A percentile compares a stretch with the other conserved stretches of the same genome.
phyloP scores from a whole-genome alignment of 768 basidiomycete genomes.

The Tricholoma saponaceum region DNA sequence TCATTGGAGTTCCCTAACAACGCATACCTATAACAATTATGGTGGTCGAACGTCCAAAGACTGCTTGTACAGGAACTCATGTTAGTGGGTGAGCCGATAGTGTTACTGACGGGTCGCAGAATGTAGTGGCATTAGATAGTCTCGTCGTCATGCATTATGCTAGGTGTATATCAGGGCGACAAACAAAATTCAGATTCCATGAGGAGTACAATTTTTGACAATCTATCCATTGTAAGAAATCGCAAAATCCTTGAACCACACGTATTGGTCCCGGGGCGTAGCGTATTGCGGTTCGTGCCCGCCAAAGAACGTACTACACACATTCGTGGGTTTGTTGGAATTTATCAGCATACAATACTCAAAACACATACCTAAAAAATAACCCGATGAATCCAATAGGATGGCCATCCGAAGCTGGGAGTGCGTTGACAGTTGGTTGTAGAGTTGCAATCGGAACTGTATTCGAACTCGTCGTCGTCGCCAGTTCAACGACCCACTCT shows the following conservation, averaged over 20 bases:
- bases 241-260: constrained; percentile 71
- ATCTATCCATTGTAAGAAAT: constrained; percentile 30
- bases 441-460: neutral
- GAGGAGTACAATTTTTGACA: neutral
- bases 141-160: no score
- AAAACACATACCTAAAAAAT: constrained; percentile 81
- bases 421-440: neutral
- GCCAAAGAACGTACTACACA: constrained; percentile 68
- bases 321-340: neutral
- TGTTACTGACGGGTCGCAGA: no score
- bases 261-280: constrained; percentile 69
- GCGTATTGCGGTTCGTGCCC: constrained; percentile 66
- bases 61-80: no score
- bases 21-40: no score
- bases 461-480: neutral
- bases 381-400: constrained; percentile 46
- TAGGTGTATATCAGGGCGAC: no score
- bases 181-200: no score
- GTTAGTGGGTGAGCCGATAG: no score
- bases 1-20: no score
- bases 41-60: no score
- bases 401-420: neutral
- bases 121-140: no score
- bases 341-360: no score
- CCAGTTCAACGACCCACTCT: constrained; percentile 5